phyloP scores from a whole-genome alignment of 2,329 filamentous ascomycete species.

The Exophiala viscosa region DNA sequence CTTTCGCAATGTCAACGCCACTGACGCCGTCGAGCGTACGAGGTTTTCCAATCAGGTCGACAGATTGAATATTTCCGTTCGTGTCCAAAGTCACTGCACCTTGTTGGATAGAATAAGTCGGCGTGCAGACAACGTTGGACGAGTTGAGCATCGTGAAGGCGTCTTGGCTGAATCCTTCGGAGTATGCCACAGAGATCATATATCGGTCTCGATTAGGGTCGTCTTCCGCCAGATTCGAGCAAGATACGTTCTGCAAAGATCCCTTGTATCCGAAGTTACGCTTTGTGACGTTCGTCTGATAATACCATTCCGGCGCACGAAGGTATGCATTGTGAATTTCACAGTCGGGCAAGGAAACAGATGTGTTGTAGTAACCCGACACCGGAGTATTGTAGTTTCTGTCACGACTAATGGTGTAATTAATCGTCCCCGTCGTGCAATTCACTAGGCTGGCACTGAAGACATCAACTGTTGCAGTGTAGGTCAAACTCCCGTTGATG shows the following conservation, averaged over 20 bases:
- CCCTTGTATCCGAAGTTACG: conserved; percentile 19
- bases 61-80: conserved; percentile 11
- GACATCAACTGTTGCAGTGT: conserved; percentile 18
- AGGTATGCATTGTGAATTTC: conserved; percentile 17
- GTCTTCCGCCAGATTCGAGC: conserved; percentile 13
- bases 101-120: conserved; percentile 14
- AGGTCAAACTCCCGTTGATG: conserved; percentile 17
- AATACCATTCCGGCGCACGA: conserved; percentile 20
- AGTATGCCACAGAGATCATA: conserved; percentile 17
- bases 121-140: conserved; percentile 21
- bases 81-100: conserved; percentile 15
- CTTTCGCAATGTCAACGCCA: conserved; percentile 14
- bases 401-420: conserved; percentile 5
- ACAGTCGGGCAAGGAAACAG: conserved; percentile 16
- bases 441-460: conserved; percentile 15
- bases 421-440: conserved; percentile 16
- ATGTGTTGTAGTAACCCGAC: conserved; percentile 16
- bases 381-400: not conserved
- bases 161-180: conserved; percentile 16
- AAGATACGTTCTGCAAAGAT: conserved; percentile 17
- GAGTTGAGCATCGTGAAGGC: conserved; percentile 22
- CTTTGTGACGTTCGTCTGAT: conserved; percentile 12
- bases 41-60: conserved; percentile 9
- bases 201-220: conserved; percentile 17
- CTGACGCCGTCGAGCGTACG: conserved; percentile 12